Evolutionary conservation across 345 rosid genomes (phyloP), one percentile per base, ranked within the genome.

Genomic region (Hibiscus trionum): DNA sequence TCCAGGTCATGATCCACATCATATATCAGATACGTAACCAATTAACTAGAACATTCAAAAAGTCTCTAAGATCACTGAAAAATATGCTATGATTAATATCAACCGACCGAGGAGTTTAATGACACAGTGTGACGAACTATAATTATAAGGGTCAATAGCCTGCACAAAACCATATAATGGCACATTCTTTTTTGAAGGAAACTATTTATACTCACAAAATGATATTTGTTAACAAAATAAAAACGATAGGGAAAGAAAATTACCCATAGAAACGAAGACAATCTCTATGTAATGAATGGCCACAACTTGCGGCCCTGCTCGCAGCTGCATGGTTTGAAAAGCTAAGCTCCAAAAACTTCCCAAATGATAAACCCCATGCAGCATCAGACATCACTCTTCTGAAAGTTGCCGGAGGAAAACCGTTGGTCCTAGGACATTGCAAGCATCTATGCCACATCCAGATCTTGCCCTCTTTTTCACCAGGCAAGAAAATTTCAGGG

Each of bases 401-500:
- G 58, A 84, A 82, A 73, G 99, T 96, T 15, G 98, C 97, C 5
- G 97, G 98, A 76, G 99, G 99, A 76, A 88, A 90, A 73, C 96
- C 90, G 47, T 80, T 83, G 66, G 69, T 76, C 70, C 95, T 85
- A 53, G 97, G 97, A 77, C 99, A 96, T 73, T 82, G 88, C 67
- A 96, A 79, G 84, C 99, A 96, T 83, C 99, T 81, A 79, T 96
- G 99, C 99, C 99, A 96, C 99, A 96, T 96, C 99, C 99, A 96
- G 78, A 96, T 89, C 80, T 87, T 96, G 57, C 97, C 98, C 60
- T 90, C 99, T 83, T 77, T 87, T 78, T 92, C 97, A 73, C 99
- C 98, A n/a, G 93, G 91, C 75, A 96, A 80, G 67, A 88, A 76
- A 68, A 84, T 73, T 62, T 90, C 96, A 5, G 85, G 83, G 19